Base-by-base conservation (phyloP, 2,329 filamentous ascomycete genomes). In the Stachybotrys echinatus region DNA sequence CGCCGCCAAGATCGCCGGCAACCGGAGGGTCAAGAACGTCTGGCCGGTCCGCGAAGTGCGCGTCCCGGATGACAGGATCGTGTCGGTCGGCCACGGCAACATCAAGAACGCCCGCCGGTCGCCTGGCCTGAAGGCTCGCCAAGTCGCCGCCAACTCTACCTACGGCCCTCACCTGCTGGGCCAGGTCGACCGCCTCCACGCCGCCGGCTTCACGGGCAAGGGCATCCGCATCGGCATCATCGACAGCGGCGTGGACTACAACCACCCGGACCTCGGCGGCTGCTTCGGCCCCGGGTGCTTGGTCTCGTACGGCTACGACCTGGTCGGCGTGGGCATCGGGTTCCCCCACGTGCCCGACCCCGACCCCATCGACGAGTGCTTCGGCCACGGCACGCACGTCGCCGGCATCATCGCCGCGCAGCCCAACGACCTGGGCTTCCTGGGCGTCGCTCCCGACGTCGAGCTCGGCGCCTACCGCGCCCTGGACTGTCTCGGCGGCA, bases 351-450 rank as follows among this genome's bases (percentile, higher is more conserved):
- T n/a, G n/a, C 71, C 72, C 0, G 70, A 72, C 42, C 49, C 55
- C 1, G 71, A 76, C 47, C 74, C 74, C 10, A 62, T 65, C 17
- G 64, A 70, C 18, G n/a, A 4, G 40, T 64, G 63, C 48, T 69
- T 67, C 51, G 70, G 71, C 19, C 73, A 77, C 55, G 74, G 42
- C 42, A n/a, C n/a, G n/a, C n/a, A n/a, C n/a, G n/a, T n/a, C n/a
- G n/a, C n/a, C n/a, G n/a, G n/a, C n/a, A n/a, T 79, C 54, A 75
- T 85, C 47, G 81, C 78, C 2, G 80, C 80, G 2, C 75, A 81
- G 59, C 21, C 23, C 12, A 70, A 80, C 56, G 61, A 68, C 2
- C 72, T 72, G 17, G 73, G 74, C 19, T 76, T 80, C 55, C 74
- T 74, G 21, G 80, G 80, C 23, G 77, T 73, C 23, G 79, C 79